Percentiles rank a stretch among this genome's conserved stretches.
phyloP scores from a whole-genome alignment of 352 stramenopile genomes.

The Plasmopara viticola region DNA sequence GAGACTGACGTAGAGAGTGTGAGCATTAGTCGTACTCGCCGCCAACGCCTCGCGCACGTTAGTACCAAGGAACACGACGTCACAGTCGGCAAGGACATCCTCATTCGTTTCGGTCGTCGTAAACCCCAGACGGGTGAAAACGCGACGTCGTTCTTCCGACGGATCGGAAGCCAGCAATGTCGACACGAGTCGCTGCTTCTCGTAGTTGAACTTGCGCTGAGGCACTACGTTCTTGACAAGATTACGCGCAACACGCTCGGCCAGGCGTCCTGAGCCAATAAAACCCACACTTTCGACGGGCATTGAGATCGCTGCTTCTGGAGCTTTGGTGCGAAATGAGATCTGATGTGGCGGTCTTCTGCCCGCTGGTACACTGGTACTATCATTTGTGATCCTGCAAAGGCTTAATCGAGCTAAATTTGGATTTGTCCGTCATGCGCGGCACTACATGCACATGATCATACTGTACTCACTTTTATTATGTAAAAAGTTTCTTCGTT shows the following conservation, averaged over 20 bases:
- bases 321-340: not conserved
- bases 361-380: no score
- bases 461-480: no score
- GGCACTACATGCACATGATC: no score
- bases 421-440: no score
- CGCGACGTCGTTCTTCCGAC: constrained; percentile 42
- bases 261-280: constrained; percentile 60
- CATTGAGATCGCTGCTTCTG: constrained; percentile 1
- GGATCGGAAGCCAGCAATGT: constrained; percentile 62
- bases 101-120: constrained; percentile 52
- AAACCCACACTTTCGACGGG: constrained; percentile 61
- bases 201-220: constrained; percentile 62
- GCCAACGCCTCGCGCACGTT: constrained; percentile 42
- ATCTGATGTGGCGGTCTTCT: not conserved
- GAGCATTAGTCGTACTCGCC: constrained; percentile 19
- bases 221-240: constrained; percentile 57
- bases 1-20: constrained; percentile 65
- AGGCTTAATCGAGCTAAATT: no score
- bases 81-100: constrained; percentile 55
- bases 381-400: no score
- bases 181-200: constrained; percentile 65
- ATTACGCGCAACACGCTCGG: constrained; percentile 53
- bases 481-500: no score
- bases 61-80: constrained; percentile 65
- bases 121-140: constrained; percentile 60